phyloP scores from a whole-genome alignment of 306 rosid species.

The Erythrophleum fordii region DNA sequence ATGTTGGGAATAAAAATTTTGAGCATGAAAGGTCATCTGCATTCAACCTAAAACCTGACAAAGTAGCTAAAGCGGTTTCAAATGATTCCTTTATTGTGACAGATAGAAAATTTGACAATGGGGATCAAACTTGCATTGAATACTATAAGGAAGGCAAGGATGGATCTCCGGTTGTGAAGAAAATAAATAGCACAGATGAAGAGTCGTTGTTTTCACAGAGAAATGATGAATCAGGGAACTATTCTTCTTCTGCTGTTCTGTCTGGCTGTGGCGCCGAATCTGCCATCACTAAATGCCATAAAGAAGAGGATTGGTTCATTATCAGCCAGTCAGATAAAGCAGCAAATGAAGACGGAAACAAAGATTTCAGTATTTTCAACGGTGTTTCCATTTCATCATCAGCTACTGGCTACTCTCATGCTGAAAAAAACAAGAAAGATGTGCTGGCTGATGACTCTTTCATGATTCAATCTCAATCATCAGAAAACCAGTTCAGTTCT shows the following conservation, averaged over 20 bases:
- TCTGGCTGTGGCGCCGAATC: constrained; percentile 46
- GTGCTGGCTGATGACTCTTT: constrained; percentile 81
- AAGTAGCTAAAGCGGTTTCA: constrained; percentile 50
- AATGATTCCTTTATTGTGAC: constrained; percentile 71
- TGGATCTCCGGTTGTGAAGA: constrained; percentile 50
- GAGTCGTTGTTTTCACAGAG: constrained; percentile 63
- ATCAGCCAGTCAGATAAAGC: constrained; percentile 50
- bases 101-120: constrained; percentile 45
- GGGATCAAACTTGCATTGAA: constrained; percentile 40
- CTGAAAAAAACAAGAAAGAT: constrained; percentile 62
- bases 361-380: constrained; percentile 54
- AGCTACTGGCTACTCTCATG: constrained; percentile 38
- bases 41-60: constrained; percentile 46
- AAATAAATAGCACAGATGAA: constrained; percentile 51
- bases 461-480: constrained; percentile 73
- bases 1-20: constrained; percentile 42
- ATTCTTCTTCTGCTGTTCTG: constrained; percentile 42
- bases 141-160: constrained; percentile 61
- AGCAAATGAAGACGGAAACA: constrained; percentile 42
- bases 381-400: constrained; percentile 55
- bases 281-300: constrained; percentile 52
- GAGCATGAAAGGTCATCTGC: constrained; percentile 53
- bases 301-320: constrained; percentile 80
- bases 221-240: constrained; percentile 52
- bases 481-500: constrained; percentile 60